Conservation (phyloP, 2,329 filamentous ascomycete genomes). For the Pseudocercospora vitis region DNA sequence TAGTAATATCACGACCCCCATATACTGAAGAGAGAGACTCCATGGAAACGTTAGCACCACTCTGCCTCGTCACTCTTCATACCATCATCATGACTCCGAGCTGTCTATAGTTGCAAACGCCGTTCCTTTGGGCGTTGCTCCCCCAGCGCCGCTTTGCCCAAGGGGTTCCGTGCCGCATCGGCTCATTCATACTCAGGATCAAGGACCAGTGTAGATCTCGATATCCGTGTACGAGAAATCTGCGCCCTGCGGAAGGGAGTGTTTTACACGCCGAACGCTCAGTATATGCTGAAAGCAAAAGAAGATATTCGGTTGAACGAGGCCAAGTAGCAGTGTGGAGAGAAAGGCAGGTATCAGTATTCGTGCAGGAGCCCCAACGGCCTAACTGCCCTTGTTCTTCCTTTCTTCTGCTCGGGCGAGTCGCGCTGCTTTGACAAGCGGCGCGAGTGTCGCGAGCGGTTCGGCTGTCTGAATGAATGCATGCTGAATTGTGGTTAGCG, state of each 20-base stretch:
- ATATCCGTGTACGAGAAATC: conserved; percentile 8
- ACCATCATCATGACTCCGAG: conserved; percentile 14
- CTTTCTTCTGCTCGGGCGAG: conserved; percentile 79
- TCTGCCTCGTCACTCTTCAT: conserved; percentile 10
- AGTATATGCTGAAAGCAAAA: conserved; percentile 18
- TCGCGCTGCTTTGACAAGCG: conserved; percentile 81
- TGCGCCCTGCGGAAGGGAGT: conserved; percentile 9
- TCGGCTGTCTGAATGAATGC: conserved; percentile 55
- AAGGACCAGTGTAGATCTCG: not conserved
- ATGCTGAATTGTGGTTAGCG: conserved; percentile 36
- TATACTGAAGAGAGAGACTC: conserved; percentile 11
- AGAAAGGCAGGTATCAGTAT: too few relatives aligned
- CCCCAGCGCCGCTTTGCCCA: conserved; percentile 2
- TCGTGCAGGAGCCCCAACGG: not conserved
- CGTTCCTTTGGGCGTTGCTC: conserved; percentile 6
- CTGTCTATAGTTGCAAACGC: conserved; percentile 13
- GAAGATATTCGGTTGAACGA: not conserved
- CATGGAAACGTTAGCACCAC: not conserved
- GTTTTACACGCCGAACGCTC: conserved; percentile 24
- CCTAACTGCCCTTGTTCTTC: conserved; percentile 47
- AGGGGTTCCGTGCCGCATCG: conserved; percentile 2
- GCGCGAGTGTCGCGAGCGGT: conserved; percentile 68
- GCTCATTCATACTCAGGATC: not conserved
- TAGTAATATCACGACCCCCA: conserved; percentile 13
- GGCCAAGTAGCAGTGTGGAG: not conserved